Evolutionary conservation across 768 basidiomycete species (phyloP).

Genomic region (Pholiota molesta): DNA sequence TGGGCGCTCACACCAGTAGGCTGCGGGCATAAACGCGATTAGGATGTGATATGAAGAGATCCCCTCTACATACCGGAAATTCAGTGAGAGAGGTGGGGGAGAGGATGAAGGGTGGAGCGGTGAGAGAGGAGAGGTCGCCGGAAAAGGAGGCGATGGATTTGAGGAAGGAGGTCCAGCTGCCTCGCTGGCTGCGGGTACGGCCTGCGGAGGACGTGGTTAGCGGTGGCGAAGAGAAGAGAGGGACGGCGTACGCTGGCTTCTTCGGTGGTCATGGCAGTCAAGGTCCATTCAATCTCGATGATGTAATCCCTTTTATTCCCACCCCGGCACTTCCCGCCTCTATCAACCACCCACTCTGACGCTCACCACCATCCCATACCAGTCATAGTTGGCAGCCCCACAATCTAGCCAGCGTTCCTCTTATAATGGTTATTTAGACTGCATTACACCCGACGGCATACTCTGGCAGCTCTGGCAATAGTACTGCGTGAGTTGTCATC

Average conservation of each 20-base stretch:
- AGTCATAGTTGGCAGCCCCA: too few species aligned
- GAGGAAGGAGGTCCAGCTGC: slow-evolving; percentile 89
- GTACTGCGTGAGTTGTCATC: too few species aligned
- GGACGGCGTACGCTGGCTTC: slow-evolving; percentile 18
- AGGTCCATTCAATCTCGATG: slow-evolving; percentile 12
- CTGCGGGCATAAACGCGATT: slow-evolving; percentile 38
- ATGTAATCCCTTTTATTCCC: slow-evolving; percentile 14
- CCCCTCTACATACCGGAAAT: slow-evolving; percentile 69
- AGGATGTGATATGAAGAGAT: slow-evolving; percentile 5
- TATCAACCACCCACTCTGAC: too few species aligned
- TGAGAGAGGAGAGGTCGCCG: slow-evolving; percentile 84
- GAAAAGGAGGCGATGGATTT: slow-evolving; percentile 90
- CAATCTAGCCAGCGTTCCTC: too few species aligned
- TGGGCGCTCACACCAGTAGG: slow-evolving; percentile 97
- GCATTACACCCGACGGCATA: too few species aligned
- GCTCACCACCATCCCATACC: too few species aligned
- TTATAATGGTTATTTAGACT: too few species aligned
- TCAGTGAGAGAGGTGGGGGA: slow-evolving; percentile 91
- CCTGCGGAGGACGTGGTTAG: slow-evolving; percentile 34
- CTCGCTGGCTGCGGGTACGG: slow-evolving; percentile 84
- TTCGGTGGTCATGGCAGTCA: slow-evolving; percentile 25
- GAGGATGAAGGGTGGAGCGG: slow-evolving; percentile 90
- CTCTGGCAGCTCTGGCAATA: too few species aligned
- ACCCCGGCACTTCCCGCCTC: slow-evolving; percentile 5
- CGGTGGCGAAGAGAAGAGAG: neutral